Base-by-base conservation (phyloP, 306 rosid genomes). In the Myrica gale region DNA sequence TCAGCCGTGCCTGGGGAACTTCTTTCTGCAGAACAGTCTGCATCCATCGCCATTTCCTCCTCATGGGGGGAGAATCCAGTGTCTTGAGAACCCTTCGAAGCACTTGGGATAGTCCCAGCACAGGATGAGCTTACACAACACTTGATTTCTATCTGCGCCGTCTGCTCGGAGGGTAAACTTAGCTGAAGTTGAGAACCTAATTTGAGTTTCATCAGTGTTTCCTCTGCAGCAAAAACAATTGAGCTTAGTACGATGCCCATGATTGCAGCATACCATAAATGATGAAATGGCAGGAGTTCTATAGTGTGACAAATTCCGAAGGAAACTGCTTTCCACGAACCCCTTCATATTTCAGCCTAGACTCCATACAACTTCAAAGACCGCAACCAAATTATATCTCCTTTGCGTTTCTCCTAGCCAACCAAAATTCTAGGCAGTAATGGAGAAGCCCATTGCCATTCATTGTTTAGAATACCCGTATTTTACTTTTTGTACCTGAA, bases 161-260 rank as follows among this genome's bases (percentile, higher is more conserved):
- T 51, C 65, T 85, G 78, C 45, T 44, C n/a, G 3, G 70, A 78
- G 56, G 67, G 70, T 41, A 82, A 71, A 67, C 73, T 78, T 26
- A 67, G 57, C 50, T 84, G 84, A 5, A 84, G 85, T 58, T 82
- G 84, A 1, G 97, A 92, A 71, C 98, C 99, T 12, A 81, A 78
- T 79, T 88, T 92, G 45, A 96, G 92, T 83, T 88, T 96, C 93
- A 89, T 77, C 1, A 92, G 90, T 9, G 99, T 96, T 50, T 91
- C 84, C 83, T 92, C 98, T 92, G 88, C 83, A 78, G 78, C 65
- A 70, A 80, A 82, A 56, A 11, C 19, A 68, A 61, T 6, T 42
- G 10, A 54, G 60, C 19, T 66, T 66, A 42, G 42, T 41, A 41
- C 0, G 7, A 42, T 42, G 70, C 32, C 48, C 70, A 21, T 21